These are phyloP conservation scores for Malassezia restricta DNA, from an alignment of 1,284 basidiomycete genomes.

Conservation along the genomic window DNA sequence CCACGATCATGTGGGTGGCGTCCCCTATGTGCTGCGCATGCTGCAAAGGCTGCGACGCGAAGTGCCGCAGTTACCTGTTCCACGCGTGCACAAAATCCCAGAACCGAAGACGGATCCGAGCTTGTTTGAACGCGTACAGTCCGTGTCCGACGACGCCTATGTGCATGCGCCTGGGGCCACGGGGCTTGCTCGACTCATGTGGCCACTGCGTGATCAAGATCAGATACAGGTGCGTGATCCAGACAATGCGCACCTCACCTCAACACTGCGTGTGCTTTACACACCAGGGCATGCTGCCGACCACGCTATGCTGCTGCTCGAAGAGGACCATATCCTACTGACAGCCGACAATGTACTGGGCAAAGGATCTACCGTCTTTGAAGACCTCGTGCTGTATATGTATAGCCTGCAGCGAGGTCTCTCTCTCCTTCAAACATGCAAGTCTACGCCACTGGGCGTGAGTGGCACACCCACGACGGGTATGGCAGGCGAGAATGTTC, in stretches of 20 bases:
- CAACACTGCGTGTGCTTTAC: conserved; percentile 55
- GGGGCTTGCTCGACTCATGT: conserved; percentile 20
- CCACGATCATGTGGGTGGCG: conserved; percentile 68
- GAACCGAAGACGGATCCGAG: conserved; percentile 50
- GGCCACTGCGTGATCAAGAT: conserved; percentile 8
- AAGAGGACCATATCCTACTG: conserved; percentile 54
- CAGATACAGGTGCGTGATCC: conserved; percentile 9
- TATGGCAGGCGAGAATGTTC: conserved; percentile 26
- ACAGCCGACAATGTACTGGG: conserved; percentile 86
- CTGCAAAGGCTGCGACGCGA: conserved; percentile 50
- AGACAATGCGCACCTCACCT: conserved; percentile 45
- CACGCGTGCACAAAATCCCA: conserved; percentile 49
- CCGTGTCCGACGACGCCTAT: conserved; percentile 69
- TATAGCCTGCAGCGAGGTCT: conserved; percentile 58
- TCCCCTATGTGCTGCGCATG: conserved; percentile 60
- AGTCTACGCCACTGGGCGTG: conserved; percentile 32
- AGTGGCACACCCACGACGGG: conserved; percentile 7
- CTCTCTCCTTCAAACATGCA: conserved; percentile 40
- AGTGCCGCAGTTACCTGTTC: conserved; percentile 30
- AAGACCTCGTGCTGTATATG: conserved; percentile 66
- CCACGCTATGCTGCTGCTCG: conserved; percentile 55
- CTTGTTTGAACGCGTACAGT: conserved; percentile 71
- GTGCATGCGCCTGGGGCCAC: conserved; percentile 13
- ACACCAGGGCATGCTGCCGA: conserved; percentile 85
- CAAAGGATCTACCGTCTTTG: conserved; percentile 78